Conservation (phyloP, 139 green algal species). For the Cymbomonas tetramitiformis region DNA sequence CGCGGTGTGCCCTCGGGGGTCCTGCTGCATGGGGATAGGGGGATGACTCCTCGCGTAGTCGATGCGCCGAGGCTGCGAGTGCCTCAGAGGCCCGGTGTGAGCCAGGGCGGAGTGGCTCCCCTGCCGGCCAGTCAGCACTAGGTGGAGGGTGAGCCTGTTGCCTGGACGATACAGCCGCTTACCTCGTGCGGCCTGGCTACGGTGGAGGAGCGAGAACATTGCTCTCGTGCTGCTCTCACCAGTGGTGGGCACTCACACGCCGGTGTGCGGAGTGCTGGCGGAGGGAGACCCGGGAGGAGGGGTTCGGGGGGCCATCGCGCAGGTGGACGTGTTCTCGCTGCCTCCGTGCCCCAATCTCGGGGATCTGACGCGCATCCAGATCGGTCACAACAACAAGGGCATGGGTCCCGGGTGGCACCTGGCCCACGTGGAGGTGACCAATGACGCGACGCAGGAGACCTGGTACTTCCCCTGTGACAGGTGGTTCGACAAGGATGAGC, state of each 20-base stretch:
- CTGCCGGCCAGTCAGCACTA: too few species aligned
- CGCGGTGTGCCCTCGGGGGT: too few species aligned
- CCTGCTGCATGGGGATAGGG: too few species aligned
- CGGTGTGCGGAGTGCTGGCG: slow-evolving; percentile 40
- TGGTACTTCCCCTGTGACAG: slow-evolving; percentile 1
- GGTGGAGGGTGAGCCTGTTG: too few species aligned
- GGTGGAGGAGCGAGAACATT: too few species aligned
- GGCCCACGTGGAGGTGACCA: slow-evolving; percentile 42
- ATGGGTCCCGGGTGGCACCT: slow-evolving; percentile 39
- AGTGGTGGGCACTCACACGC: slow-evolving; percentile 47
- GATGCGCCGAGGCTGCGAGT: slow-evolving; percentile 35
- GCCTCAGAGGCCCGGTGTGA: too few species aligned
- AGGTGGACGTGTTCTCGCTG: not conserved
- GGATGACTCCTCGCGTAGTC: too few species aligned
- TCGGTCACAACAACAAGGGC: slow-evolving; percentile 43
- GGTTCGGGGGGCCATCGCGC: not conserved
- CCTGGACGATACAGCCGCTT: too few species aligned
- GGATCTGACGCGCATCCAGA: slow-evolving; percentile 29
- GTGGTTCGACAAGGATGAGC: slow-evolving; percentile 8
- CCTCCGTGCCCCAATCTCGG: slow-evolving; percentile 29
- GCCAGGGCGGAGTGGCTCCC: too few species aligned
- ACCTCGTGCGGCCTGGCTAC: too few species aligned
- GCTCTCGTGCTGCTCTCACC: slow-evolving; percentile 26
- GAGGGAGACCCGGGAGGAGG: slow-evolving; percentile 39
- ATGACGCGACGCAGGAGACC: slow-evolving; percentile 9